A percentile compares a stretch with the other conserved stretches of the same genome.
Conservation (phyloP, 2,329 filamentous ascomycete genomes). For the Hypoxylon sp. region DNA sequence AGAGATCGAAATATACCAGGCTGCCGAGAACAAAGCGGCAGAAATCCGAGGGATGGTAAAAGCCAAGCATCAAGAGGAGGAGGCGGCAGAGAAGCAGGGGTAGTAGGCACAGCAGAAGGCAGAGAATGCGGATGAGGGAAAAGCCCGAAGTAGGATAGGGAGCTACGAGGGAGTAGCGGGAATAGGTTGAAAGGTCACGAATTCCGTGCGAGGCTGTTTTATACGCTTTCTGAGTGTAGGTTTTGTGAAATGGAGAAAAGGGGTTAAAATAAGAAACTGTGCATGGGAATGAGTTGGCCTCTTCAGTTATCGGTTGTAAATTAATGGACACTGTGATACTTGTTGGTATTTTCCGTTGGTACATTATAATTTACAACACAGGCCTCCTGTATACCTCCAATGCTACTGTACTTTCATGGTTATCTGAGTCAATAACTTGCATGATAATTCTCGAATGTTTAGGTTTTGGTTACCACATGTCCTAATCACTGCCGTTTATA, state of each 20-base stretch:
- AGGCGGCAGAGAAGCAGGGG: not conserved
- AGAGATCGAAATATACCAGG: constrained; percentile 31
- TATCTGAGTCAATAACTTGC: not conserved
- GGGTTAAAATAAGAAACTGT: not conserved
- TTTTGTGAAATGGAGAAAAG: not conserved
- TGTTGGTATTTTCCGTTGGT: not conserved
- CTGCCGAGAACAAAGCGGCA: constrained; percentile 26
- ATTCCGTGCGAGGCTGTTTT: no score
- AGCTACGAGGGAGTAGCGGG: not conserved
- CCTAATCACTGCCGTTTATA: not conserved
- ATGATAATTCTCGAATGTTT: not conserved
- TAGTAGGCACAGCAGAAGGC: not conserved
- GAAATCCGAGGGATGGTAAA: constrained; percentile 4
- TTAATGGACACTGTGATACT: not conserved
- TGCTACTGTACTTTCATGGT: not conserved
- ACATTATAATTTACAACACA: not conserved
- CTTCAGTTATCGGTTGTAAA: not conserved
- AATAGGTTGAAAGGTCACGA: not conserved
- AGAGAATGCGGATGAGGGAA: not conserved
- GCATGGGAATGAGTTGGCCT: not conserved
- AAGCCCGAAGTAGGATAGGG: not conserved
- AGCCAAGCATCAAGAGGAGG: not conserved
- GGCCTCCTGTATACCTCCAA: not conserved
- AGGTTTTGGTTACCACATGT: not conserved
- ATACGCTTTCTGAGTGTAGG: not conserved